Evolutionary conservation across 2,329 filamentous ascomycete genomes (phyloP), one percentile per base, ranked within the genome.

Genomic region (Verticillium nonalfalfae): DNA sequence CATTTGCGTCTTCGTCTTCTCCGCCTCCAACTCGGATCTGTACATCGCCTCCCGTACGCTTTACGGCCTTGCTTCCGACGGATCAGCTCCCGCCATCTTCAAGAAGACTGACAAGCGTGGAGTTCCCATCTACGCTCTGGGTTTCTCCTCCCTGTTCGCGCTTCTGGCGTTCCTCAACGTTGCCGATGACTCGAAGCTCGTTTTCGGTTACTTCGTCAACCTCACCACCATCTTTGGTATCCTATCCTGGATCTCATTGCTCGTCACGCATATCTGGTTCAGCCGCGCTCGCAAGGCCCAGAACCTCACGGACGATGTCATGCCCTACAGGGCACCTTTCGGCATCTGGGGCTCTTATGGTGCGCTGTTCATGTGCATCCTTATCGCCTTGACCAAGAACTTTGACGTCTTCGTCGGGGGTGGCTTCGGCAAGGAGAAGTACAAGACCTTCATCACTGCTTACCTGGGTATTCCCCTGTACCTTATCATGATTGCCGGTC

Each of bases 311-410:
- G 72, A 87, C 69, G 75, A 76, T 13, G 74, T 76, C 54, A 76
- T 90, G 63, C 83, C 85, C 1, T 93, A 88, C 72, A 80, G 80
- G 15, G 88, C 90, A 0, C 91, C 91, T 0, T 81, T 93, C 15
- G 90, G 91, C n/a, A 75, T 86, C 40, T 83, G 73, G 64, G 91
- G 91, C 11, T 91, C 88, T 0, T 86, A 86, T 70, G 77, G 79
- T 62, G 89, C 89, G 0, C 80, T 95, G 2, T 77, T 80, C 69
- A 87, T 92, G 76, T 92, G 89, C 75, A 80, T 82, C 69, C 71
- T 95, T 38, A 90, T 95, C 64, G 84, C 89, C 1, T 71, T 96
- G 59, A 94, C 91, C 70, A 96, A 95, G 83, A 93, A 92, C 80
- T 95, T 86, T 75, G 81, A 84, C 61, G 87, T 89, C 62, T 95